Evolutionary conservation across 192 early-diverging fungal species (phyloP).

Genomic region (Gonapodya sp.): DNA sequence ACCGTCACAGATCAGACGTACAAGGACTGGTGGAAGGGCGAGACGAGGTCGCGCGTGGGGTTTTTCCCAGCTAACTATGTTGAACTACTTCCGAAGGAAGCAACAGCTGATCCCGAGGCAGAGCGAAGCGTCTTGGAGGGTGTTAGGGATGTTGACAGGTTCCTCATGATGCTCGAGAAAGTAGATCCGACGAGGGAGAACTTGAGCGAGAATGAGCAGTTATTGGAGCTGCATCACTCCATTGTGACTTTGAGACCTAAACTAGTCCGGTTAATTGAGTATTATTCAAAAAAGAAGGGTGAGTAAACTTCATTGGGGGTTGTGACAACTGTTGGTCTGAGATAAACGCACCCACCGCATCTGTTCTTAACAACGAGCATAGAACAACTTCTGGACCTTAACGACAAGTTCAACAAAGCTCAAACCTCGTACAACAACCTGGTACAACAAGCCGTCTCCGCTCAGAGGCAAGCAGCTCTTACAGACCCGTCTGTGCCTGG

Average conservation of each 20-base stretch:
- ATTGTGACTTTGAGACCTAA: slow-evolving; percentile 77
- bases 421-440: slow-evolving; percentile 63
- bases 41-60: slow-evolving; percentile 57
- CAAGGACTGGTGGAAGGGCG: slow-evolving; percentile 98
- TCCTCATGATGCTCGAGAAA: slow-evolving; percentile 61
- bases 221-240: slow-evolving; percentile 70
- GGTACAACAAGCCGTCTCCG: slow-evolving; percentile 19
- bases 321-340: too few species aligned
- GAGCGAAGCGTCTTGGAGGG: slow-evolving; percentile 63
- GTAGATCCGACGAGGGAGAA: slow-evolving; percentile 75
- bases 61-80: slow-evolving; percentile 99
- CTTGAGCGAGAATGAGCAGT: slow-evolving; percentile 76
- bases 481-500: neutral
- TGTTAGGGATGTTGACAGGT: slow-evolving; percentile 60
- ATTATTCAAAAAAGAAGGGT: slow-evolving; percentile 75
- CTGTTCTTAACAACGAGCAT: neutral
- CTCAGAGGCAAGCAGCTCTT: neutral
- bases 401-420: slow-evolving; percentile 64
- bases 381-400: slow-evolving; percentile 66
- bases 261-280: slow-evolving; percentile 75
- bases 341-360: neutral
- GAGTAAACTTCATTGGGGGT: slow-evolving; percentile 15
- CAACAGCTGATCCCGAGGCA: slow-evolving; percentile 34
- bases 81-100: slow-evolving; percentile 27
- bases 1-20: slow-evolving; percentile 87